Evolutionary conservation across 805 yeast species (phyloP), one percentile per base, ranked within the genome.

Genomic region (Starmera caribaea): DNA sequence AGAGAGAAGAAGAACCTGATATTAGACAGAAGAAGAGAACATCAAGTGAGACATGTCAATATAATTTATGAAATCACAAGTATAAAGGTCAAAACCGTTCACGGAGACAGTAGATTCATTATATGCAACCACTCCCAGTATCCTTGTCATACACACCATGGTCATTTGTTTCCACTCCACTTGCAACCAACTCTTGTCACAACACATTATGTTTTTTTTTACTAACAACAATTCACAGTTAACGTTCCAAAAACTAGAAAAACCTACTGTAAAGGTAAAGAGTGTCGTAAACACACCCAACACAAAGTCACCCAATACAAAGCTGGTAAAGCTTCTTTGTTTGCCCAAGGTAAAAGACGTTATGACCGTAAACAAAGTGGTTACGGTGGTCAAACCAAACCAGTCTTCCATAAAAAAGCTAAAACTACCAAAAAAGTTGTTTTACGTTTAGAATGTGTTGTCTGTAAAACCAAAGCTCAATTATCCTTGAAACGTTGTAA

Each of bases 331-430:
- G 97, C 98, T 70, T 90, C 97, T 55, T 81, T 89, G 64, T 88
- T 80, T 68, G 96, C 97, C 61, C 97, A 92, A 79, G 99, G 99
- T 83, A 92, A 94, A 90, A 88, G 99, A 81, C 89, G 99, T 81
- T 92, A 92, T 79, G 98, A 92, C 90, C 96, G 99, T 77, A 92
- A 92, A 76, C 98, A 92, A 79, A 69, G 84, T 64, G 98, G 98
- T 88, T 92, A 80, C 77, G 99, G 99, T 86, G 99, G 99, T 86
- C 99, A 92, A 79, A 92, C 98, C 76, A 92, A 88, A 81, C 98
- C 81, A 69, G 83, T 92, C 76, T 92, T 92, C 97, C 97, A 88
- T 85, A 92, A 92, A 86, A 92, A 92, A 76, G 98, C 98, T 64
- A 92, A 92, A 88, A 92, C 97, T 61, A 92, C 98, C 80, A 92